These are phyloP conservation scores for Emergomyces africanus DNA, from an alignment of 2,329 filamentous ascomycete genomes.

Conservation along the genomic window DNA sequence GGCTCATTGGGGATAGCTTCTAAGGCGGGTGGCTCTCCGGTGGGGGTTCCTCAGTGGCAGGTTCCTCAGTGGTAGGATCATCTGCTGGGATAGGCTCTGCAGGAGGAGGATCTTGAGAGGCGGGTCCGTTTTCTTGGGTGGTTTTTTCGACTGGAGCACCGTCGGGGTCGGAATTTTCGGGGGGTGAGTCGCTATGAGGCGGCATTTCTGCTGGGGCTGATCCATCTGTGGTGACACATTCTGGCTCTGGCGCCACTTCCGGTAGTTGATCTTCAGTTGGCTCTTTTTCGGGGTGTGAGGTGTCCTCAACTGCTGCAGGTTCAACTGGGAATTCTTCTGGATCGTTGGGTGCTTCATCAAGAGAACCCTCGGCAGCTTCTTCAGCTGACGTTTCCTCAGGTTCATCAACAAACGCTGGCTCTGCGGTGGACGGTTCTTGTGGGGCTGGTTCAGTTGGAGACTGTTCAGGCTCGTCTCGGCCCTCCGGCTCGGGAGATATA, in stretches of 20 bases:
- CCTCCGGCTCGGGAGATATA: not conserved
- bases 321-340: not conserved
- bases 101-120: constrained; percentile 2
- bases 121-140: constrained; percentile 1
- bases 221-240: not conserved
- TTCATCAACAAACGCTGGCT: not conserved
- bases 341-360: no score
- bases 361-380: not conserved
- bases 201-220: not conserved
- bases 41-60: constrained; percentile 6
- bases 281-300: not conserved
- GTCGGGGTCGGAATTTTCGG: constrained; percentile 6
- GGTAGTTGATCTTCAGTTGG: not conserved
- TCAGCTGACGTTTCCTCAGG: not conserved
- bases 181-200: constrained; percentile 1
- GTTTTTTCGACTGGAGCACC: constrained; percentile 1
- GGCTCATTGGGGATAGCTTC: constrained; percentile 6
- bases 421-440: not conserved
- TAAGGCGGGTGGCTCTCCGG: constrained; percentile 3
- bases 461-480: not conserved
- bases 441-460: not conserved
- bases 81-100: constrained; percentile 2
- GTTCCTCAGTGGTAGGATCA: constrained; percentile 8
- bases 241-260: constrained; percentile 1
- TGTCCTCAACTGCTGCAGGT: not conserved